A percentile compares a stretch with the other conserved stretches of the same genome.
These are phyloP conservation scores for Fusarium sublunatum DNA, from an alignment of 2,329 filamentous ascomycete genomes.

Conservation along the genomic window DNA sequence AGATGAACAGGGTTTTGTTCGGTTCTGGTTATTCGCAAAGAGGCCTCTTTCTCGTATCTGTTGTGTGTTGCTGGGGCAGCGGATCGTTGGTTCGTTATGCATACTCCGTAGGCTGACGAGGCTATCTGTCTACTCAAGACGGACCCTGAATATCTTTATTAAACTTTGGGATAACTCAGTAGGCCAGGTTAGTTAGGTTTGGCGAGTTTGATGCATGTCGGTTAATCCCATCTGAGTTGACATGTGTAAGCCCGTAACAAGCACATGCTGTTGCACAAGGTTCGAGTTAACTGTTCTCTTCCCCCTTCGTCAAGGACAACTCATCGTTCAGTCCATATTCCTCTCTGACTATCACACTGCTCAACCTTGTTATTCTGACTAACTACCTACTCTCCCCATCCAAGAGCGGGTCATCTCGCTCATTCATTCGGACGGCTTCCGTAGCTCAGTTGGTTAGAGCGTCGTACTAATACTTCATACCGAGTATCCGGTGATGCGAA, in stretches of 20 bases:
- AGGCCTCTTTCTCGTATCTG: slow-evolving; percentile 35
- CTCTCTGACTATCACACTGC: not conserved
- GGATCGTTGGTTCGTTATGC: slow-evolving; percentile 6
- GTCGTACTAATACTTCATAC: slow-evolving; percentile 32
- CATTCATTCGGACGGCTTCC: slow-evolving; percentile 35
- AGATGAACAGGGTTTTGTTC: not conserved
- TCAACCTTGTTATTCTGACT: slow-evolving; percentile 11
- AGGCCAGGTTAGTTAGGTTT: slow-evolving; percentile 3
- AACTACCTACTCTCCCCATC: not conserved
- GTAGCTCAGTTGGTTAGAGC: slow-evolving; percentile 41
- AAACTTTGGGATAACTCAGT: slow-evolving; percentile 13
- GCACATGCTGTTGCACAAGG: not conserved
- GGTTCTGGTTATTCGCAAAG: slow-evolving; percentile 23
- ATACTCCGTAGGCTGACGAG: not conserved
- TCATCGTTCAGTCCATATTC: not conserved
- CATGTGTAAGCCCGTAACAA: not conserved
- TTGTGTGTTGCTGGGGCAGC: not conserved
- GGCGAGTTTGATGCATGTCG: not conserved
- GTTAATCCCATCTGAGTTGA: not conserved
- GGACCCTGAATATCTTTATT: slow-evolving; percentile 34
- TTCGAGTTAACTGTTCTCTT: not conserved
- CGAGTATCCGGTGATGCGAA: slow-evolving; percentile 26
- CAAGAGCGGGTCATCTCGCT: slow-evolving; percentile 30
- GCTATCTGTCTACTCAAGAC: not conserved
- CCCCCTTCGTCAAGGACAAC: not conserved